Conservation (phyloP, 1,284 basidiomycete genomes). For the Salmacisia buchloeana region DNA sequence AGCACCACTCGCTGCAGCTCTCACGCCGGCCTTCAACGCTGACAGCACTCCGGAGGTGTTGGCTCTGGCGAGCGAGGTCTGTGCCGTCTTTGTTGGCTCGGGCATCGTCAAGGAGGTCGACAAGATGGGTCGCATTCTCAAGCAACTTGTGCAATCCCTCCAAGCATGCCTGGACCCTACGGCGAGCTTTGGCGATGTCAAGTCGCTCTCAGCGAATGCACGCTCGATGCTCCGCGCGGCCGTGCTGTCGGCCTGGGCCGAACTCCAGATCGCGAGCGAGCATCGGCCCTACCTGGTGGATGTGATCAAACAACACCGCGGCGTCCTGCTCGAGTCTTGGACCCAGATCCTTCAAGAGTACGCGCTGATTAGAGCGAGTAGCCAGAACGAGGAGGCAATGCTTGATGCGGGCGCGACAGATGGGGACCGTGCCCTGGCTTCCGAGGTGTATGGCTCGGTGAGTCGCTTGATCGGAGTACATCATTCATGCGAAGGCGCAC, state of each 20-base stretch:
- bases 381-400: not conserved
- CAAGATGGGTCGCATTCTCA: constrained; percentile 89
- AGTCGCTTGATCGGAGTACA: not conserved
- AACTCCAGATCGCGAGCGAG: constrained; percentile 73
- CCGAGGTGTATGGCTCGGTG: constrained; percentile 5
- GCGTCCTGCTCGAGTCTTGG: constrained; percentile 76
- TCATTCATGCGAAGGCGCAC: not conserved
- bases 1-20: constrained; percentile 92
- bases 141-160: constrained; percentile 70
- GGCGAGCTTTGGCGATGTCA: constrained; percentile 72
- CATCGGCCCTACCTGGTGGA: constrained; percentile 71
- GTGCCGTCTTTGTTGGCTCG: constrained; percentile 89
- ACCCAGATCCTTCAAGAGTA: constrained; percentile 83
- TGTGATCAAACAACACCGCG: constrained; percentile 76
- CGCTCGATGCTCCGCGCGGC: constrained; percentile 91
- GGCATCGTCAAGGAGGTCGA: constrained; percentile 86
- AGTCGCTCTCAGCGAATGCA: constrained; percentile 83
- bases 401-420: not conserved
- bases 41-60: constrained; percentile 94
- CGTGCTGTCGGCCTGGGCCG: constrained; percentile 90
- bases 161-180: constrained; percentile 73
- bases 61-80: constrained; percentile 84
- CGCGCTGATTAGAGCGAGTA: constrained; percentile 64
- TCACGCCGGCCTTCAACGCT: constrained; percentile 92
- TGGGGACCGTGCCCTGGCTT: constrained; percentile 2